Percentiles rank a stretch among this genome's conserved stretches.
phyloP scores from a whole-genome alignment of 2,329 filamentous ascomycete genomes.

The Diaporthe sp. region DNA sequence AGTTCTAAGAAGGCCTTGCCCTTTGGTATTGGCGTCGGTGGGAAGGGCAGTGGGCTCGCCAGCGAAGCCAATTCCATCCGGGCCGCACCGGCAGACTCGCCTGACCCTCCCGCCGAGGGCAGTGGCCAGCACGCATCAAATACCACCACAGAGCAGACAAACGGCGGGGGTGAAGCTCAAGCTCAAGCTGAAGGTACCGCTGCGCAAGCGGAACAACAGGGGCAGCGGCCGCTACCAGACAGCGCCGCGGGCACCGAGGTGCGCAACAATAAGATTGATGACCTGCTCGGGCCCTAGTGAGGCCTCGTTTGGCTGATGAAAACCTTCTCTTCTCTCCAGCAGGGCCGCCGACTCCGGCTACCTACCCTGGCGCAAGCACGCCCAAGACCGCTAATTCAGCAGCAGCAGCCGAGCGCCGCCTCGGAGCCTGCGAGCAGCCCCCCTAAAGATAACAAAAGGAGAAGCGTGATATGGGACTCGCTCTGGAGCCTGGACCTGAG shows the following conservation, averaged over 20 bases:
- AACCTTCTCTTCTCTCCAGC: slow-evolving; percentile 41
- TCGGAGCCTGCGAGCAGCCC: slow-evolving; percentile 52
- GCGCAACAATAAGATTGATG: slow-evolving; percentile 63
- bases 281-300: slow-evolving; percentile 63
- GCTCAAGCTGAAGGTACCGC: slow-evolving; percentile 6
- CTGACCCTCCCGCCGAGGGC: slow-evolving; percentile 42
- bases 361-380: slow-evolving; percentile 32
- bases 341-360: slow-evolving; percentile 33
- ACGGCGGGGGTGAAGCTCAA: slow-evolving; percentile 28
- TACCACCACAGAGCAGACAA: slow-evolving; percentile 58
- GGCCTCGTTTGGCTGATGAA: slow-evolving; percentile 48
- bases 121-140: slow-evolving; percentile 46
- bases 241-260: slow-evolving; percentile 60
- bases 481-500: slow-evolving; percentile 73
- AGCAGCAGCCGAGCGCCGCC: slow-evolving; percentile 55
- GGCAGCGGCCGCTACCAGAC: slow-evolving; percentile 43
- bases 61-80: slow-evolving; percentile 73
- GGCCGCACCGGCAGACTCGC: slow-evolving; percentile 59
- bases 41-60: slow-evolving; percentile 66
- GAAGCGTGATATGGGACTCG: slow-evolving; percentile 72
- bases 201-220: slow-evolving; percentile 39
- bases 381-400: slow-evolving; percentile 26
- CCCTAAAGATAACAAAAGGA: slow-evolving; percentile 52
- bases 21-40: slow-evolving; percentile 59
- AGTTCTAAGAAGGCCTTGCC: slow-evolving; percentile 83